Percentiles rank a stretch among this genome's conserved stretches.
Evolutionary conservation across 192 early-diverging fungal genomes (phyloP).

Genomic region (Coemansia sp.): DNA sequence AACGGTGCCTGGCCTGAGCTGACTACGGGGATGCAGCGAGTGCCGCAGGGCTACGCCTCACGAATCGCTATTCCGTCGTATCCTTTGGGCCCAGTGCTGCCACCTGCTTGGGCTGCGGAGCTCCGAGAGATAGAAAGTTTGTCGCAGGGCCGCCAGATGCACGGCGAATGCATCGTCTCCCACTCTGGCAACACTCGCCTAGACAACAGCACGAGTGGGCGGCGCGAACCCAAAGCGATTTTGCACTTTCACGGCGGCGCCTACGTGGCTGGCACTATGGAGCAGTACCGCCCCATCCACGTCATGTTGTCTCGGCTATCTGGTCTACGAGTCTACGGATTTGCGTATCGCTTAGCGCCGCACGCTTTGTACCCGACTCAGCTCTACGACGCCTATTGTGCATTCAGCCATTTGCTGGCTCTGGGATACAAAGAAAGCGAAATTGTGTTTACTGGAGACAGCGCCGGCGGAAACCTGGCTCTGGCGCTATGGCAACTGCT

Average conservation of each 20-base stretch:
- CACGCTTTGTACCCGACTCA: conserved; percentile 77
- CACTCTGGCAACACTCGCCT: neutral
- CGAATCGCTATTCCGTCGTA: neutral
- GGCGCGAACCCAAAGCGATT: conserved; percentile 16
- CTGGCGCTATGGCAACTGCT: conserved; percentile 35
- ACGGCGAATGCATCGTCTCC: conserved; percentile 6
- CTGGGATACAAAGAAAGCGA: conserved; percentile 8
- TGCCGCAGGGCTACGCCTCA: neutral
- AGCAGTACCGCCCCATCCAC: conserved; percentile 41
- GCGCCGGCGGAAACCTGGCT: conserved; percentile 46
- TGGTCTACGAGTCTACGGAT: conserved; percentile 37
- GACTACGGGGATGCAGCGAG: neutral
- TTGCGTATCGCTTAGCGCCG: conserved; percentile 81
- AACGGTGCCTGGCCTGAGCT: neutral
- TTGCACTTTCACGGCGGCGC: conserved; percentile 78
- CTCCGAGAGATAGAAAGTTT: neutral
- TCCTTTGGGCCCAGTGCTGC: neutral
- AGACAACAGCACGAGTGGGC: neutral
- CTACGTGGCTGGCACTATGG: conserved; percentile 50
- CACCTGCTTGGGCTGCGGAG: conserved; percentile 6
- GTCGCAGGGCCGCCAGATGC: conserved; percentile 1
- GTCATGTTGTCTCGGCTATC: conserved; percentile 50
- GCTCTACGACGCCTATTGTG: conserved; percentile 75
- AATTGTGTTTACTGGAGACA: conserved; percentile 44
- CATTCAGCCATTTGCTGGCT: conserved; percentile 60